Evolutionary conservation across 2,329 filamentous ascomycete genomes (phyloP), one percentile per base, ranked within the genome.

Genomic region (Hortaea sp.): DNA sequence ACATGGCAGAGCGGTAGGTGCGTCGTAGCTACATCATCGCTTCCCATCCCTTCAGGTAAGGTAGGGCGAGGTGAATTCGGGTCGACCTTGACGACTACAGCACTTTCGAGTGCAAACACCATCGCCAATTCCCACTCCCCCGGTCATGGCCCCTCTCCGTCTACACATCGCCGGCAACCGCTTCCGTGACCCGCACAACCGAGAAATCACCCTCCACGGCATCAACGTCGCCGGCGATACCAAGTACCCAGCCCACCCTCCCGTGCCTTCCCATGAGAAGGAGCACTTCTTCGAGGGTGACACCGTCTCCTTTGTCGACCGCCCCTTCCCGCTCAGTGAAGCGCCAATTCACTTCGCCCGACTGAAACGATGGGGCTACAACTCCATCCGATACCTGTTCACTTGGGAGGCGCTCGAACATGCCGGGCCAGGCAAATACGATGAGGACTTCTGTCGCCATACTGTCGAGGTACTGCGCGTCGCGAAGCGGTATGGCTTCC

Each of bases 361-460:
- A 39, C 69, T 98, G 53, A 86, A 84, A 58, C 82, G 84, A 59
- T 95, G 84, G 73, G 92, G 92, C 10, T 98, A 94, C 74, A 98
- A 97, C 66, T 89, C 87, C 0, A 89, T 98, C 55, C 79, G 92
- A 62, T 98, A 98, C 66, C 74, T 98, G 56, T 98, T 97, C 63
- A 97, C 92, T 0, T 98, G 92, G 92, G 92, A 98, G 67, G 90
- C 92, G n/a, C 85, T 98, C 63, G 92, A 98, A 68, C 85, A 92
- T 48, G 82, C 81, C 1, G 90, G 90, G 0, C 92, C 94, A 0
- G 88, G 89, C 1, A 82, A 79, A 60, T 98, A 97, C 64, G 94
- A 98, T 59, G 88, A 98, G 62, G 82, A 85, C 51, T 98, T 86
- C 77, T 89, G 97, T 54, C 76, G 85, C 54, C 88, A 94, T 63